phyloP scores from a whole-genome alignment of 2,329 filamentous ascomycete genomes.

The Byssochlamys sp. region DNA sequence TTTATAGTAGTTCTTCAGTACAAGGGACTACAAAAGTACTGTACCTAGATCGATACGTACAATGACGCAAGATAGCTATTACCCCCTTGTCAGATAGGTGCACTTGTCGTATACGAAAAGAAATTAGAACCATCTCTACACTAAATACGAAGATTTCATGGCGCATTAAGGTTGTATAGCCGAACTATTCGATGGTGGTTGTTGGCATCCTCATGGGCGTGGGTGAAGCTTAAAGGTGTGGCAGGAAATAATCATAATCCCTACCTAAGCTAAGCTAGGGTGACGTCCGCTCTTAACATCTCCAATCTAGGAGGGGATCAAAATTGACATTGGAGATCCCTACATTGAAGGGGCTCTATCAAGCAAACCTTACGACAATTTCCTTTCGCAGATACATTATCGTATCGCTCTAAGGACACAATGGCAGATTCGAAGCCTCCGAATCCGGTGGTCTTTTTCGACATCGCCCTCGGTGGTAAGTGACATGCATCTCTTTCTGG shows the following conservation, averaged over 20 bases:
- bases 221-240: background rate
- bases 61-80: no score
- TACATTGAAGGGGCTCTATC: background rate
- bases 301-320: background rate
- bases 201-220: background rate
- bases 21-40: no score
- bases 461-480: conserved; percentile 39
- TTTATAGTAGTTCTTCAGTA: no score
- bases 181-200: background rate
- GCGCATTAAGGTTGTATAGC: background rate
- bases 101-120: background rate
- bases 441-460: conserved; percentile 43
- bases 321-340: background rate
- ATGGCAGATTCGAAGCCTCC: conserved; percentile 9
- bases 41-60: no score
- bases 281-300: background rate
- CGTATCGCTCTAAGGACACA: no score
- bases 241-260: background rate
- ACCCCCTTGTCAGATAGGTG: background rate
- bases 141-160: background rate
- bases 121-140: background rate
- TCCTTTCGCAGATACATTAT: no score
- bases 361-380: background rate
- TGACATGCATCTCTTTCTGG: background rate
- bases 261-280: background rate